Base-by-base conservation (phyloP, 176 grass and related monocot species). In the Puccinellia tenuiflora region DNA sequence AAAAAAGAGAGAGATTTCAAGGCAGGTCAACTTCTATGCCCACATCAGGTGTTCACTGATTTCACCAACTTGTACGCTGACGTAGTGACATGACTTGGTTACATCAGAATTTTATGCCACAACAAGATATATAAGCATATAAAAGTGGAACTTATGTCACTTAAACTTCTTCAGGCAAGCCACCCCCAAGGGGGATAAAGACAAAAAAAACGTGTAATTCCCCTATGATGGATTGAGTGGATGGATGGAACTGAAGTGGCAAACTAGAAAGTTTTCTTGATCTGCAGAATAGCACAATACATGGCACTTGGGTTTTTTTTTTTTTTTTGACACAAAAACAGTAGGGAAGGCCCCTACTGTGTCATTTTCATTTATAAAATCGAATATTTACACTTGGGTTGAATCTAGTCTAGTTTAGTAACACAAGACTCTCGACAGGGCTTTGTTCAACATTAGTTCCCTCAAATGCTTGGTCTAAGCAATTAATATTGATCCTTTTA, bases 281-380 rank as follows among this genome's bases (percentile, higher is more conserved):
- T 64, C 68, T 40, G 5, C 51, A 30, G 47, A 75, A 59, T 73
- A 68, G 22, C 53, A 85, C 66, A 64, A 72, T 70, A 81, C 30
- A 33, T 64, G 28, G 31, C 31, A 66, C 1, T 35, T 66, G 16
- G 13, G 31, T 6, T 81, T n/a, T n/a, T n/a, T n/a, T n/a, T n/a
- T n/a, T n/a, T n/a, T n/a, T n/a, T n/a, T n/a, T n/a, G n/a, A n/a
- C n/a, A n/a, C n/a, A n/a, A n/a, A n/a, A n/a, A n/a, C n/a, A n/a
- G n/a, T n/a, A n/a, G n/a, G n/a, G n/a, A n/a, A n/a, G n/a, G n/a
- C n/a, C n/a, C n/a, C n/a, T n/a, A n/a, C n/a, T n/a, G n/a, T n/a
- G n/a, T n/a, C n/a, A n/a, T n/a, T n/a, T n/a, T n/a, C n/a, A n/a
- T n/a, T n/a, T n/a, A n/a, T n/a, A n/a, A n/a, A n/a, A n/a, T n/a